phyloP scores from a whole-genome alignment of 2,329 filamentous ascomycete species.

The Paecilomyces sp. region DNA sequence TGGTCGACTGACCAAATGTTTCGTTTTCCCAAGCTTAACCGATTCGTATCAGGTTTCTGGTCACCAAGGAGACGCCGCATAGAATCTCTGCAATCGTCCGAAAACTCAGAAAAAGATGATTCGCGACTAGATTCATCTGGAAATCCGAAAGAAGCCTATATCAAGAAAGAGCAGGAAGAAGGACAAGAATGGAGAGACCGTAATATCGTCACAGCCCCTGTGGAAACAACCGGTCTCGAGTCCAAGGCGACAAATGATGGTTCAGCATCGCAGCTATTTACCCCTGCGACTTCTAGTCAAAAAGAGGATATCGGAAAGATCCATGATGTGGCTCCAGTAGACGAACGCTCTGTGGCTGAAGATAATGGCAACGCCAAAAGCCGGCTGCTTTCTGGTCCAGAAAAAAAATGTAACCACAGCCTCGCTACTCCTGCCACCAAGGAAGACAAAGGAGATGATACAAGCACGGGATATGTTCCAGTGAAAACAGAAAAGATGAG shows the following conservation, averaged over 20 bases:
- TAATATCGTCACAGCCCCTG: not conserved
- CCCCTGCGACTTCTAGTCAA: not conserved
- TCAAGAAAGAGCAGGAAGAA: not conserved
- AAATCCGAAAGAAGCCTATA: not conserved
- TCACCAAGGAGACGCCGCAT: not conserved
- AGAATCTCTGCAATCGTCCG: not conserved
- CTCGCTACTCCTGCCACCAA: not conserved
- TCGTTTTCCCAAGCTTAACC: not conserved
- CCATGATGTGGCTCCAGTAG: not conserved
- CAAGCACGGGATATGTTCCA: not conserved
- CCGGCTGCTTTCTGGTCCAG: not conserved
- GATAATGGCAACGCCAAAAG: not conserved
- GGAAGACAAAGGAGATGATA: not conserved
- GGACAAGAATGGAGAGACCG: not conserved
- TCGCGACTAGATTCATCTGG: not conserved
- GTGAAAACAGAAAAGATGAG: not conserved
- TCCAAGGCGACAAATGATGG: not conserved
- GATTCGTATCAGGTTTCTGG: not conserved
- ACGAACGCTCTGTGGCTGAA: not conserved
- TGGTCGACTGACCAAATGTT: not conserved
- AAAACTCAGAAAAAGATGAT: not conserved
- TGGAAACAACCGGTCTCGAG: not conserved
- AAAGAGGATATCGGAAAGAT: not conserved
- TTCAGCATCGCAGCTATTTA: not conserved
- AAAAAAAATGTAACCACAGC: not conserved